Base-by-base conservation (phyloP, 805 yeast species). In the Kuraishia cidri region DNA sequence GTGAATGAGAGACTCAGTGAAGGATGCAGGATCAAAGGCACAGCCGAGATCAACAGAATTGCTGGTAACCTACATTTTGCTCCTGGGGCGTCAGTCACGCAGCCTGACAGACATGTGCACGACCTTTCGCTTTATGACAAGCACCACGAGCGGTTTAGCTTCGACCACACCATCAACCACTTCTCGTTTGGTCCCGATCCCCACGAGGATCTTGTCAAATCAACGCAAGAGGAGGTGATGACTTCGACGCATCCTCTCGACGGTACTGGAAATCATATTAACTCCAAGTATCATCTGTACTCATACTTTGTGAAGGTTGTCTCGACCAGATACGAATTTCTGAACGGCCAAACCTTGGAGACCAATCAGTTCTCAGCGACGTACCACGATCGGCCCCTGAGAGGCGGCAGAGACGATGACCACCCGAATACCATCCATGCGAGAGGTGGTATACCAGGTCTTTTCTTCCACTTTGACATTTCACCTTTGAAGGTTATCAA, bases 11-110 rank as follows among this genome's bases (percentile, higher is more conserved):
- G 79, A 45, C 59, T 84, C 33, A 50, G 65, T 36, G 95, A 90
- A 58, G 98, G 98, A 18, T 92, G 98, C 58, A 70, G 94, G 42
- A 66, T 92, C 26, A 68, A 70, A 40, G 98, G 98, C 20, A 64
- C 70, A 15, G 79, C 94, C 5, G 63, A 73, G 44, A 74, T 92
- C 48, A 84, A 84, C 56, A 75, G 94, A 58, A 81, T 92, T 28
- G 78, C 81, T 15, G 98, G 98, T 30, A 82, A 85, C 48, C 60
- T 92, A 41, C 97, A 92, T 61, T 87, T 92, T 66, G 96, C 97
- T 1, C 97, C 98, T 4, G 98, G 98, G 26, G 75, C 81, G 17
- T 76, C 94, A 2, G 67, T 65, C 46, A 71, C 78, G 25, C 54
- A 58, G 36, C 56, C 60, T 7, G 75, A 73, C 12, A 67, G 69